These are phyloP conservation scores for Saccharomyces eubayanus DNA, from an alignment of 805 yeast genomes.

Conservation along the genomic window DNA sequence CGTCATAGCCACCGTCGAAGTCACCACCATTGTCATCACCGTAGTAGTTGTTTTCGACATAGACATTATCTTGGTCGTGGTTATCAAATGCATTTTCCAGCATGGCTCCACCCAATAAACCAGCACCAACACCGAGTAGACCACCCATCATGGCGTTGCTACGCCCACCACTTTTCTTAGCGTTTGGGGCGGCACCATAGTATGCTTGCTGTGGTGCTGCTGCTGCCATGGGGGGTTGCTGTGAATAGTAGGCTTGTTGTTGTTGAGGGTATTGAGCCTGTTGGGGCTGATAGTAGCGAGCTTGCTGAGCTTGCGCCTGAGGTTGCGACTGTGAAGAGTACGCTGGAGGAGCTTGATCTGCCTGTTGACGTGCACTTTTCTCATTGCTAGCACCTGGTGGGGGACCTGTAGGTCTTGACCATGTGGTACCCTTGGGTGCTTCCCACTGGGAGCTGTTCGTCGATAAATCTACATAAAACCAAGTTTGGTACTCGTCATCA, in stretches of 20 bases:
- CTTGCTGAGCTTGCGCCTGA: slow-evolving; percentile 11
- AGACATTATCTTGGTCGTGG: slow-evolving; percentile 12
- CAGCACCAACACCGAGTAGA: slow-evolving; percentile 47
- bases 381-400: slow-evolving; percentile 34
- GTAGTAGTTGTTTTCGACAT: slow-evolving; percentile 33
- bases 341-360: slow-evolving; percentile 9
- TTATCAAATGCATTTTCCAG: slow-evolving; percentile 38
- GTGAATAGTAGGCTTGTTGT: slow-evolving; percentile 12
- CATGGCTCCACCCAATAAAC: slow-evolving; percentile 54
- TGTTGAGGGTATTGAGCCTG: slow-evolving; percentile 22
- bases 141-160: slow-evolving; percentile 33
- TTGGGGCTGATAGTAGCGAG: slow-evolving; percentile 9
- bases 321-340: slow-evolving; percentile 15
- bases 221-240: slow-evolving; percentile 19
- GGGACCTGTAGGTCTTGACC: slow-evolving; percentile 30
- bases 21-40: slow-evolving; percentile 28
- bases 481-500: slow-evolving; percentile 61
- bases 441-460: slow-evolving; percentile 88
- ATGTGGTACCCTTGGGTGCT: slow-evolving; percentile 54
- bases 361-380: slow-evolving; percentile 2
- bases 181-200: slow-evolving; percentile 4
- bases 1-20: slow-evolving; percentile 17
- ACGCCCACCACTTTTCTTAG: slow-evolving; percentile 29
- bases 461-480: slow-evolving; percentile 70
- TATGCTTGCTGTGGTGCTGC: slow-evolving; percentile 25